Evolutionary conservation across 306 rosid species (phyloP).

Genomic region (Prunus kanzakura): DNA sequence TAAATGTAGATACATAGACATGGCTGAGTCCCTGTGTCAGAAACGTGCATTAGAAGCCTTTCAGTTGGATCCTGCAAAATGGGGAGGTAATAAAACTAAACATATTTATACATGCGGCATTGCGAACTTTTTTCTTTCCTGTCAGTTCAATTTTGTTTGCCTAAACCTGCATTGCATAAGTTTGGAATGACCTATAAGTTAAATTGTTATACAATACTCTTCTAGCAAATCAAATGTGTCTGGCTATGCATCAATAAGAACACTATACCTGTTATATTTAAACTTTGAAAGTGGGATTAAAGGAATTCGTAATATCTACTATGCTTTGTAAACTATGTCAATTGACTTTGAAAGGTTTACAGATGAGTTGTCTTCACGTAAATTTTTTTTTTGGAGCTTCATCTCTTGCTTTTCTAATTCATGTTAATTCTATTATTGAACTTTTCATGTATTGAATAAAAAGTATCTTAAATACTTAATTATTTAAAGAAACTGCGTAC

Average conservation of each 20-base stretch:
- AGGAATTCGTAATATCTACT: neutral
- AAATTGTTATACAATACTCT: neutral
- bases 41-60: conserved; percentile 87
- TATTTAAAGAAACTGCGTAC: conserved; percentile 20
- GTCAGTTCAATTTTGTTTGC: neutral
- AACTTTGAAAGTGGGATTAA: neutral
- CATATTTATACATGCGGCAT: neutral
- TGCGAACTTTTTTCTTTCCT: neutral
- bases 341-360: neutral
- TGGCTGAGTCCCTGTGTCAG: conserved; percentile 87
- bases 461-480: conserved; percentile 10
- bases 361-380: neutral
- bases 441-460: conserved; percentile 8
- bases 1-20: conserved; percentile 70
- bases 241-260: neutral
- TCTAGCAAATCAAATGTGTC: neutral
- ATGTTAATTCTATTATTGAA: conserved; percentile 6
- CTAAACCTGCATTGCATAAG: neutral
- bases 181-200: neutral
- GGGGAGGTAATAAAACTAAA: conserved; percentile 72
- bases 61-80: conserved; percentile 77
- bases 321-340: neutral
- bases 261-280: neutral
- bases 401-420: neutral
- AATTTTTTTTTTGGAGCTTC: neutral